Conservation (phyloP, 2,329 filamentous ascomycete species). For the Botrytis elliptica region DNA sequence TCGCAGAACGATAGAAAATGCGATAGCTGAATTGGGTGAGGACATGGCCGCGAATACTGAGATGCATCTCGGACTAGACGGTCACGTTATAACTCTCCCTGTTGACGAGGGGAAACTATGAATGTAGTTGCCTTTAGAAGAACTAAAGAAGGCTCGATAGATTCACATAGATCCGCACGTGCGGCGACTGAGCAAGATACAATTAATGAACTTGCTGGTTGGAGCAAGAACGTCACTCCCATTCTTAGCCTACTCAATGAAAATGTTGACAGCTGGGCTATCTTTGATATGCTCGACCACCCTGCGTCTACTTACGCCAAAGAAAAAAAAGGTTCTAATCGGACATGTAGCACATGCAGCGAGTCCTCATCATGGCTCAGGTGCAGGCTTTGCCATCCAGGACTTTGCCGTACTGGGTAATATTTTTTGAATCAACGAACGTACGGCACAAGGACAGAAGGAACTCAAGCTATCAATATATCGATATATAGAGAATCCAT, state of each 20-base stretch:
- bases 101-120: conserved; percentile 51
- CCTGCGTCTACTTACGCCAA: conserved; percentile 39
- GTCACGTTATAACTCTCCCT: conserved; percentile 61
- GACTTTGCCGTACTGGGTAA: conserved; percentile 44
- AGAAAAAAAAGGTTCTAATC: conserved; percentile 45
- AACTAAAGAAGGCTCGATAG: conserved; percentile 37
- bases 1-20: conserved; percentile 58
- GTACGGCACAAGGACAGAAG: not conserved
- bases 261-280: conserved; percentile 47
- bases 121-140: conserved; percentile 45
- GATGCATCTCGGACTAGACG: conserved; percentile 49
- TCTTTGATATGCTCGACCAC: conserved; percentile 45
- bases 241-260: conserved; percentile 26
- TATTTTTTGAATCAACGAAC: not conserved
- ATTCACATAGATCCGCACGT: conserved; percentile 40
- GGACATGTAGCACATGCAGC: conserved; percentile 64
- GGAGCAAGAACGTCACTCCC: conserved; percentile 32
- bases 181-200: conserved; percentile 40
- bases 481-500: not conserved
- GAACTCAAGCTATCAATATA: not conserved
- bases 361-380: conserved; percentile 58
- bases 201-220: conserved; percentile 39
- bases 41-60: conserved; percentile 50
- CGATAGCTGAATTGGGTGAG: conserved; percentile 48
- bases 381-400: conserved; percentile 56